phyloP scores from a whole-genome alignment of 2,329 filamentous ascomycete genomes.

The Fonsecaea pedrosoi region DNA sequence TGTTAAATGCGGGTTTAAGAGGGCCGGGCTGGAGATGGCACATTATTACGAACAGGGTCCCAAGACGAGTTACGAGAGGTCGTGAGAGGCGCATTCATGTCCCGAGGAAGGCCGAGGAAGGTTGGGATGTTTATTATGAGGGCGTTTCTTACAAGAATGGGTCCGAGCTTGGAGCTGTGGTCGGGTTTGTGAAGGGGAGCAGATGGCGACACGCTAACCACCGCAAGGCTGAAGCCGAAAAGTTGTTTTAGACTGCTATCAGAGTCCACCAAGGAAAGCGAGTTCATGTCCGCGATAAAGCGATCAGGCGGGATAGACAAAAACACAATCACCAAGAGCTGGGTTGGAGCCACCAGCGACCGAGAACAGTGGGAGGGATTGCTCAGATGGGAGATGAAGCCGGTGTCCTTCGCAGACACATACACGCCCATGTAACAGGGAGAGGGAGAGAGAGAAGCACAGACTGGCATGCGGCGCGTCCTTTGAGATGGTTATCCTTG shows the following conservation, averaged over 20 bases:
- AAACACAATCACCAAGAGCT: background rate
- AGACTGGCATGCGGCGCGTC: too few relatives aligned
- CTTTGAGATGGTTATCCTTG: background rate
- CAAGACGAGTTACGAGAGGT: slow-evolving; percentile 27
- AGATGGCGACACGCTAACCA: background rate
- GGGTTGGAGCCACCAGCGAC: background rate
- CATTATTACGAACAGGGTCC: slow-evolving; percentile 72
- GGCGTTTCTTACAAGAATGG: background rate
- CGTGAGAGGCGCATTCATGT: background rate
- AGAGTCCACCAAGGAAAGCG: slow-evolving; percentile 1
- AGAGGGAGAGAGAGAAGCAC: background rate
- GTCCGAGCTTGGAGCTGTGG: background rate
- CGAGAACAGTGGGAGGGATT: background rate
- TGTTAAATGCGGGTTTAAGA: slow-evolving; percentile 93
- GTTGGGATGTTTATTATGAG: background rate
- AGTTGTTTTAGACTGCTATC: background rate
- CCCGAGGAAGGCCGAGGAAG: too few relatives aligned
- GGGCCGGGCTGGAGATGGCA: slow-evolving; percentile 94
- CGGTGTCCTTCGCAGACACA: background rate
- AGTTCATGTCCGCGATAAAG: slow-evolving; percentile 1
- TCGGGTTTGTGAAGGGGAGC: background rate
- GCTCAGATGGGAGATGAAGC: background rate
- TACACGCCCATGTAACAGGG: background rate
- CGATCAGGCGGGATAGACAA: background rate
- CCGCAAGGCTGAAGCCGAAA: background rate